A percentile compares a stretch with the other conserved stretches of the same genome.
These are phyloP conservation scores for Colletotrichum horii DNA, from an alignment of 2,329 filamentous ascomycete genomes.

Conservation along the genomic window DNA sequence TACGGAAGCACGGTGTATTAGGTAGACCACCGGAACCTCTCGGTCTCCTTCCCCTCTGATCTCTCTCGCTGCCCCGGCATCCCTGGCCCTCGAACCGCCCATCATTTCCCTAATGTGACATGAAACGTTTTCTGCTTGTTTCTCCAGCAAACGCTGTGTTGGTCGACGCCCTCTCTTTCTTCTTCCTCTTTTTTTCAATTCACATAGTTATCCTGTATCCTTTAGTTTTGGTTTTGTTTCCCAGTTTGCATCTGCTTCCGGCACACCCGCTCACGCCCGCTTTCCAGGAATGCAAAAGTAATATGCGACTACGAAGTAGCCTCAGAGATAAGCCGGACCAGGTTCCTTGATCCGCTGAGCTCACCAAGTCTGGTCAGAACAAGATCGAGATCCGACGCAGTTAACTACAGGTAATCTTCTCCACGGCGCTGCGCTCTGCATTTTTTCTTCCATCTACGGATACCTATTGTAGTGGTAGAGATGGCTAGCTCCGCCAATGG, in stretches of 20 bases:
- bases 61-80: background rate
- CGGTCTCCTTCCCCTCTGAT: background rate
- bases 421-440: background rate
- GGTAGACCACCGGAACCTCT: background rate
- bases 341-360: background rate
- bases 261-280: background rate
- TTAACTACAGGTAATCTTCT: background rate
- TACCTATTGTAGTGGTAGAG: background rate
- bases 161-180: background rate
- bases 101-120: conserved; percentile 5
- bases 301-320: background rate
- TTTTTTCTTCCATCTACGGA: background rate
- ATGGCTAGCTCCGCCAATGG: background rate
- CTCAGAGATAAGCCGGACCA: background rate
- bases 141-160: background rate
- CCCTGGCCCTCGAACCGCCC: conserved; percentile 4
- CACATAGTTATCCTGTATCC: too few species aligned
- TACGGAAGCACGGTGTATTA: background rate
- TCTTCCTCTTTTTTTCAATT: background rate
- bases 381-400: background rate
- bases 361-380: background rate
- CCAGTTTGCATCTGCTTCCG: background rate
- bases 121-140: conserved; percentile 9
- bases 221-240: background rate
- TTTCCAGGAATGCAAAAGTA: background rate